A percentile compares a stretch with the other conserved stretches of the same genome.
These are phyloP conservation scores for Pichia nanzhaoensis DNA, from an alignment of 805 yeast genomes.

Conservation along the genomic window DNA sequence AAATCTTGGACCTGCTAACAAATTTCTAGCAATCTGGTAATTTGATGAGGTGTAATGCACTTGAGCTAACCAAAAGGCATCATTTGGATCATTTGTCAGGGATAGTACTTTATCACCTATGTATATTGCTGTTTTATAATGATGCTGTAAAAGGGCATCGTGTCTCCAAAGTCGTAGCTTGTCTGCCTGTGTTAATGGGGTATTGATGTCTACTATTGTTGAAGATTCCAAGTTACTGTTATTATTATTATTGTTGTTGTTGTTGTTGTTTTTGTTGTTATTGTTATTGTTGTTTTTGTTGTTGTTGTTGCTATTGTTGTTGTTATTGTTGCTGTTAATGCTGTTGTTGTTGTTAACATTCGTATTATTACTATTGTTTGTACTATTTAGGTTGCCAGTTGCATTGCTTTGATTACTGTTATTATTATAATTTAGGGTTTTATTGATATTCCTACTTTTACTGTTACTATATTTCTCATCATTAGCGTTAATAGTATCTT, in stretches of 20 bases:
- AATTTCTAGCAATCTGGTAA: slow-evolving; percentile 69
- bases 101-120: slow-evolving; percentile 87
- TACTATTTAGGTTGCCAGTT: not conserved
- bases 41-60: slow-evolving; percentile 72
- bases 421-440: not conserved
- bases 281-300: not conserved
- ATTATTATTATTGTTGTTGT: not conserved
- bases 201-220: slow-evolving; percentile 19
- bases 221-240: slow-evolving; percentile 5
- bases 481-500: not conserved
- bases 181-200: slow-evolving; percentile 72
- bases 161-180: slow-evolving; percentile 86
- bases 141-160: slow-evolving; percentile 89
- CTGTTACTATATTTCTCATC: not conserved
- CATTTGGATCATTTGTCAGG: slow-evolving; percentile 80
- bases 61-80: slow-evolving; percentile 95
- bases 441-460: not conserved
- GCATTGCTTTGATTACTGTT: not conserved
- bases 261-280: not conserved
- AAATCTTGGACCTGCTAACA: slow-evolving; percentile 51
- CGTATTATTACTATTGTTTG: not conserved
- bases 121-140: slow-evolving; percentile 81
- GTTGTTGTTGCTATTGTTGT: not conserved
- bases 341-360: too few species aligned
- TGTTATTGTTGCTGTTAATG: not conserved